Evolutionary conservation across 2,329 filamentous ascomycete species (phyloP).

Genomic region (Bipolaris sorokiniana): DNA sequence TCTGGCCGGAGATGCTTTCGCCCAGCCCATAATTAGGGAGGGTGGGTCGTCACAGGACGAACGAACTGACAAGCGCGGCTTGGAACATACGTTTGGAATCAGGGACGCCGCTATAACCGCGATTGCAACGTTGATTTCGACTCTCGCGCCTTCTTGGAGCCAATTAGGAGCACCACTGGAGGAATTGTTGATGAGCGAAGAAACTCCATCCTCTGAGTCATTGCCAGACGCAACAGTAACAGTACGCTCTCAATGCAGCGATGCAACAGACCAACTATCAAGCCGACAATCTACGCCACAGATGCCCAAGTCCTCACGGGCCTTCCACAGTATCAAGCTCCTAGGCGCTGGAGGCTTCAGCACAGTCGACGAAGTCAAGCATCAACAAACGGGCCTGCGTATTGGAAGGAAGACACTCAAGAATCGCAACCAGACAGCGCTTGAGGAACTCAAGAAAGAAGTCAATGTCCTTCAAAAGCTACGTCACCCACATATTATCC

Average conservation of each 20-base stretch:
- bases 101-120: not conserved
- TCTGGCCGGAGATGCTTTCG: conserved; percentile 46
- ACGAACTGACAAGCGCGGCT: not conserved
- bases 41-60: not conserved
- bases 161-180: not conserved
- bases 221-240: not conserved
- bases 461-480: conserved; percentile 47
- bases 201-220: not conserved
- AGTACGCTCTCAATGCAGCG: not conserved
- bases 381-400: conserved; percentile 42
- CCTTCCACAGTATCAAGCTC: conserved; percentile 46
- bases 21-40: conserved; percentile 22
- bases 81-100: conserved; percentile 2
- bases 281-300: conserved; percentile 2
- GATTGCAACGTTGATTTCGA: not conserved
- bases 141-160: not conserved
- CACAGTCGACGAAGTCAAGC: conserved; percentile 47
- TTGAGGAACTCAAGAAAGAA: conserved; percentile 46
- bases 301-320: conserved; percentile 20
- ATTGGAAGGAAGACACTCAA: conserved; percentile 48
- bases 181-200: not conserved
- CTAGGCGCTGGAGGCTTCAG: conserved; percentile 47
- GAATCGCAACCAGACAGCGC: conserved; percentile 41
- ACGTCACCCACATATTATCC: conserved; percentile 49
- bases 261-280: not conserved